phyloP scores from a whole-genome alignment of 2,329 filamentous ascomycete species.

The Byssoonygena ceratinophila region DNA sequence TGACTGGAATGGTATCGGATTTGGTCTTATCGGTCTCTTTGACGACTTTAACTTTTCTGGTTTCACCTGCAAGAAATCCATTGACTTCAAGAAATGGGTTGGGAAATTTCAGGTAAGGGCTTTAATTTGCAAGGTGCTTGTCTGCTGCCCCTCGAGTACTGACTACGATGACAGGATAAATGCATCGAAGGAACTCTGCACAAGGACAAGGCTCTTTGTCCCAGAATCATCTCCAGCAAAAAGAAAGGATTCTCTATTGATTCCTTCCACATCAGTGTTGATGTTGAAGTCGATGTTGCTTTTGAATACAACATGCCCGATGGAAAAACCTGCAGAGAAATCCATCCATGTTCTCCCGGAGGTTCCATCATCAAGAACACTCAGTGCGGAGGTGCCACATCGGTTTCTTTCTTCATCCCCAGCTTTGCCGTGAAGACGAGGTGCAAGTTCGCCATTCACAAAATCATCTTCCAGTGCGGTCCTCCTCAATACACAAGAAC shows the following conservation, averaged over 20 bases:
- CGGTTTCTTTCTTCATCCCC: slow-evolving; percentile 59
- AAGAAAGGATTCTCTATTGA: slow-evolving; percentile 60
- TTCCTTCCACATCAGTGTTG: slow-evolving; percentile 60
- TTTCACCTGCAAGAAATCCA: slow-evolving; percentile 56
- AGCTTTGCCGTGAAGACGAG: slow-evolving; percentile 43
- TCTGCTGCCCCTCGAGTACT: slow-evolving; percentile 28
- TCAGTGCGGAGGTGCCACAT: slow-evolving; percentile 84
- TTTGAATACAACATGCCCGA: slow-evolving; percentile 83
- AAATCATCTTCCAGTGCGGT: slow-evolving; percentile 64
- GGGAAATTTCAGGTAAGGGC: slow-evolving; percentile 17
- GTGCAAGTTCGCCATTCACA: slow-evolving; percentile 64
- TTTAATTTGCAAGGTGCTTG: not conserved
- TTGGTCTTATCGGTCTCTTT: slow-evolving; percentile 55
- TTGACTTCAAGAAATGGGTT: slow-evolving; percentile 25
- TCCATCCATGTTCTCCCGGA: slow-evolving; percentile 52
- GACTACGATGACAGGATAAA: slow-evolving; percentile 44
- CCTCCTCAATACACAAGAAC: slow-evolving; percentile 35
- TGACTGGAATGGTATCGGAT: slow-evolving; percentile 55
- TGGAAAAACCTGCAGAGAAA: slow-evolving; percentile 71
- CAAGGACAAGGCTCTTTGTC: slow-evolving; percentile 35
- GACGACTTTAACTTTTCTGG: slow-evolving; percentile 71
- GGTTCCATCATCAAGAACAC: slow-evolving; percentile 67
- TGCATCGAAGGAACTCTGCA: slow-evolving; percentile 48
- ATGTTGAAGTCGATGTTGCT: slow-evolving; percentile 67
- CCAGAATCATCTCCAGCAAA: slow-evolving; percentile 50